Base-by-base conservation (phyloP, 306 rosid species). In the Purshia tridentata region DNA sequence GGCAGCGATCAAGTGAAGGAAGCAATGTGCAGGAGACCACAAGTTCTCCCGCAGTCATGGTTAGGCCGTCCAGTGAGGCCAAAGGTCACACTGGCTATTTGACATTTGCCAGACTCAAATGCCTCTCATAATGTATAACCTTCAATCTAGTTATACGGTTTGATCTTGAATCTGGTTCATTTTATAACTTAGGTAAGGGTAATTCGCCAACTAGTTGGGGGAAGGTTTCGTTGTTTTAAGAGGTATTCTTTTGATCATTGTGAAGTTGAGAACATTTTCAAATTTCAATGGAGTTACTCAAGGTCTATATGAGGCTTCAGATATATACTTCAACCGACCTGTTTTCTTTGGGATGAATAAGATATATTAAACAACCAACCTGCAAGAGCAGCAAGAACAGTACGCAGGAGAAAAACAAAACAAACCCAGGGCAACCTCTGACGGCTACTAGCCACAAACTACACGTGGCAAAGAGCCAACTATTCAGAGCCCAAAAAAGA, bases 41-140 rank as follows among this genome's bases (percentile, higher is more conserved):
- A 35, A 70, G 76, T 72, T 74, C 91, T 76, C 70, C 87, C 13
- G 70, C 51, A 9, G 86, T 89, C 49, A 87, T 88, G 91, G 96
- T 87, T 46, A 84, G 83, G 78, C 96, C 92, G 4, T 80, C 86
- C 53, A 73, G 81, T 39, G 98, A 92, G 71, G 91, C 98, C 55
- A 86, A 86, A 81, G 98, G 98, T 77, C 98, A 90, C 85, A 93
- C 97, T 2, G 96, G 98, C 73, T 90, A 88, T 87, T 77, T 92
- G 82, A 90, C 98, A 65, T 90, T 88, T 77, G 97, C 96, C 53
- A 87, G 97, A 63, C 91, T 87, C 65, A 84, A 80, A 83, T 88
- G 93, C 77, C 47, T 83, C 65, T 80, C 76, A 47, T 87, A 76
- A 82, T 59, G 46, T 71, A 71, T 6, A 54, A 70, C 6, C 5